phyloP scores from a whole-genome alignment of 1,139 yeast genomes.

The Hyphopichia fennica region DNA sequence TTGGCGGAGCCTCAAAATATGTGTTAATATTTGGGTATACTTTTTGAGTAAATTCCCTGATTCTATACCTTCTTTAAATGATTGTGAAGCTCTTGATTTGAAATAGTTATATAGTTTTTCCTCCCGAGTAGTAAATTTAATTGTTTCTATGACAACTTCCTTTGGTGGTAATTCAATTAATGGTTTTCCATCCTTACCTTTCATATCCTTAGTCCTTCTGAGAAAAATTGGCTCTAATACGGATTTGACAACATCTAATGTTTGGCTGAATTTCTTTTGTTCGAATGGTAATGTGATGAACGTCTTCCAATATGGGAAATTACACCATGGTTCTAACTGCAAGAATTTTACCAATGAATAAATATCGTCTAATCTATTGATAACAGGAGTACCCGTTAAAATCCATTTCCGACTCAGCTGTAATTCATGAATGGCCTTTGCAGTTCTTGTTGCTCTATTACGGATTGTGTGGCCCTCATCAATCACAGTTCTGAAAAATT shows the following conservation, averaged over 20 bases:
- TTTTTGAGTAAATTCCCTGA: conserved; percentile 72
- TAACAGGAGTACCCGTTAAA: conserved; percentile 92
- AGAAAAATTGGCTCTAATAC: conserved; percentile 81
- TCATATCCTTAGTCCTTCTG: conserved; percentile 87
- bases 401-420: conserved; percentile 75
- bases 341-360: conserved; percentile 76
- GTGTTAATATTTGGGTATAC: conserved; percentile 80
- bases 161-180: conserved; percentile 78
- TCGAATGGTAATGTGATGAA: conserved; percentile 87
- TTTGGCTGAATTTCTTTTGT: conserved; percentile 62
- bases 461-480: conserved; percentile 95
- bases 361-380: conserved; percentile 83
- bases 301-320: conserved; percentile 84
- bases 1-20: conserved; percentile 80
- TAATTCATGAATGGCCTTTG: conserved; percentile 74
- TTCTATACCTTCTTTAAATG: conserved; percentile 62
- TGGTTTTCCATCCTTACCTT: conserved; percentile 68
- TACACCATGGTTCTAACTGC: conserved; percentile 85
- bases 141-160: conserved; percentile 65
- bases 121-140: conserved; percentile 69
- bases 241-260: conserved; percentile 80
- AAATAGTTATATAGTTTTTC: conserved; percentile 67
- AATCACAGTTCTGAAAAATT: conserved; percentile 74
- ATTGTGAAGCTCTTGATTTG: conserved; percentile 63
- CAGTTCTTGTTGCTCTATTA: conserved; percentile 76